Evolutionary conservation across 805 yeast genomes (phyloP), one percentile per base, ranked within the genome.

Genomic region (Peterozyma toletana): DNA sequence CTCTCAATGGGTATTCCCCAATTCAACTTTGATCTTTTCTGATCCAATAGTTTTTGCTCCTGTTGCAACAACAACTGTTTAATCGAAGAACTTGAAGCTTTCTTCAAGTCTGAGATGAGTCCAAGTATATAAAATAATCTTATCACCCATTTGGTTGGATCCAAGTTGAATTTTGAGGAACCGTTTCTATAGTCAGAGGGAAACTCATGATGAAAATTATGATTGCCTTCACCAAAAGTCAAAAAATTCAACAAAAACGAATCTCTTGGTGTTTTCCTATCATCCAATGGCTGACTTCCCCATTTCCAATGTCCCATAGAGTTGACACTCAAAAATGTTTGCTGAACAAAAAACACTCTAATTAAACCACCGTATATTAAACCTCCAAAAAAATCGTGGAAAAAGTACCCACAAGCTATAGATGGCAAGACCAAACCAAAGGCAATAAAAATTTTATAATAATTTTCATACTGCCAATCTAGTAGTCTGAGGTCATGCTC

Each of bases 1-100:
- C 81, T 83, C 50, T 89, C 91, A 43, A 91, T 83, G 3, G 96
- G 95, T 2, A 90, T 85, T 16, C 97, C 97, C 97, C 97, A 90
- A 66, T 86, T 85, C 47, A 90, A 71, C 50, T 80, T 79, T 11
- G 87, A 71, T 50, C 93, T 73, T 66, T 86, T 79, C 48, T 78
- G 69, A 62, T 90, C 95, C 21, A 90, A 71, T 48, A 82, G 67
- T 62, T 80, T 80, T 64, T 90, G 98, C 59, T 81, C 83, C 59
- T 89, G 96, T 54, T 81, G 86, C 16, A 91, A 79, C 18, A 80
- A 60, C 39, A 88, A 83, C 56, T 80, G 82, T 46, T 86, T 83
- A 35, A 83, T 66, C 57, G 84, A 72, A 51, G 77, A 81, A 53
- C 67, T 70, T 37, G 80, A 72, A 44, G 84, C 68, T 21, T 69